Evolutionary conservation across 306 rosid species (phyloP).

Genomic region (Rosa chinensis): DNA sequence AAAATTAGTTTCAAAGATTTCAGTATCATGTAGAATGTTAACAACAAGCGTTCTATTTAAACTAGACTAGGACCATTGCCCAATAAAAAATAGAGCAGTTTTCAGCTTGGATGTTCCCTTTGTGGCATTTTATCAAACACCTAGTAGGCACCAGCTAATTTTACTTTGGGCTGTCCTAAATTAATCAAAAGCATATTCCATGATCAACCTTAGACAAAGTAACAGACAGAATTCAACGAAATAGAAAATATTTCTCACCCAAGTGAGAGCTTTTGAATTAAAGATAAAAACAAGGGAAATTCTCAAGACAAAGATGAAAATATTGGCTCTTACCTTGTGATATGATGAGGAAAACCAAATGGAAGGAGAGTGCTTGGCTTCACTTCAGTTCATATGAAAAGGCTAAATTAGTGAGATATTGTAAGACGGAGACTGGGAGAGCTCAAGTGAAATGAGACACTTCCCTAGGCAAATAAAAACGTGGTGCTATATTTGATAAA

Average conservation of each 20-base stretch:
- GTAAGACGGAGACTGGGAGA: too few species aligned
- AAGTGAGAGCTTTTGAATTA: neutral
- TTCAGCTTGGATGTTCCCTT: neutral
- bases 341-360: neutral
- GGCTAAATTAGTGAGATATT: too few species aligned
- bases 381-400: too few species aligned
- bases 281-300: neutral
- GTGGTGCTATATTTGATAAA: too few species aligned
- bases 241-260: neutral
- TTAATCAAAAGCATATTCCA: neutral
- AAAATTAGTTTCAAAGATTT: neutral
- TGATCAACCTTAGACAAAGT: neutral
- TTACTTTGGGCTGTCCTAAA: neutral
- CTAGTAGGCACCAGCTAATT: neutral
- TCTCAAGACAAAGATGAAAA: neutral
- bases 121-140: conserved; percentile 6
- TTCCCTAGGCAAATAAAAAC: too few species aligned
- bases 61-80: neutral
- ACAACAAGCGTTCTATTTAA: neutral
- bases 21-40: neutral
- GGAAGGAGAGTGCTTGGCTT: neutral
- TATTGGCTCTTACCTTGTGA: neutral
- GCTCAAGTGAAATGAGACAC: too few species aligned
- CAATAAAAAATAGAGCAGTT: neutral
- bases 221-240: neutral